These are phyloP conservation scores for Aspergillus tubingensis DNA, from an alignment of 2,329 filamentous ascomycete genomes.

Conservation along the genomic window DNA sequence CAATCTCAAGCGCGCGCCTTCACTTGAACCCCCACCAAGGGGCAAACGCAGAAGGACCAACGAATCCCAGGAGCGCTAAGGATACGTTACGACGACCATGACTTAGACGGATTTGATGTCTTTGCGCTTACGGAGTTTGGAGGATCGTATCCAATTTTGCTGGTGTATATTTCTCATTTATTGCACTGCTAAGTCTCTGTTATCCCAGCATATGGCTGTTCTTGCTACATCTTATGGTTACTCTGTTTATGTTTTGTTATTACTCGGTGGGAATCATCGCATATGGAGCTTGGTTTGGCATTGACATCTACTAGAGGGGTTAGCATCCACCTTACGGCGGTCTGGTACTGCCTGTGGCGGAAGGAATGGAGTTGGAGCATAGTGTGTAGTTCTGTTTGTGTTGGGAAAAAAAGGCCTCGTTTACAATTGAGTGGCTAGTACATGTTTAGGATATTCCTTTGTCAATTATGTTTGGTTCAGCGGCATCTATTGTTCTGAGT, in stretches of 20 bases:
- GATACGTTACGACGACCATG: background rate
- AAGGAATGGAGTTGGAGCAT: constrained; percentile 8
- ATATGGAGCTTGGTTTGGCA: constrained; percentile 2
- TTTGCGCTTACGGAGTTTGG: background rate
- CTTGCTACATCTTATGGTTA: background rate
- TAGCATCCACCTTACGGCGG: constrained; percentile 11
- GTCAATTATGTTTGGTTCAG: background rate
- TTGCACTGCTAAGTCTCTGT: background rate
- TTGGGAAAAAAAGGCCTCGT: background rate
- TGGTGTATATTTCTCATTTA: constrained; percentile 2
- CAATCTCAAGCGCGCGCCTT: constrained; percentile 19
- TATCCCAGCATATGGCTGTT: background rate
- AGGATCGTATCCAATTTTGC: background rate
- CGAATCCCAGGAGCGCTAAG: constrained; percentile 10
- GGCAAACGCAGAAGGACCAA: constrained; percentile 17
- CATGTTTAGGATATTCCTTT: background rate
- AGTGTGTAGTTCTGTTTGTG: background rate
- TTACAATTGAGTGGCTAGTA: background rate
- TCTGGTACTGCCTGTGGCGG: background rate
- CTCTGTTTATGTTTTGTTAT: background rate
- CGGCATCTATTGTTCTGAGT: background rate
- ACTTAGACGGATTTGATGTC: background rate
- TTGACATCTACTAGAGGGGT: constrained; percentile 2
- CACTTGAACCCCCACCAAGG: constrained; percentile 19
- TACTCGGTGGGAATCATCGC: background rate